Evolutionary conservation across 805 yeast species (phyloP), one percentile per base, ranked within the genome.

Genomic region (Zygoascus tannicola): DNA sequence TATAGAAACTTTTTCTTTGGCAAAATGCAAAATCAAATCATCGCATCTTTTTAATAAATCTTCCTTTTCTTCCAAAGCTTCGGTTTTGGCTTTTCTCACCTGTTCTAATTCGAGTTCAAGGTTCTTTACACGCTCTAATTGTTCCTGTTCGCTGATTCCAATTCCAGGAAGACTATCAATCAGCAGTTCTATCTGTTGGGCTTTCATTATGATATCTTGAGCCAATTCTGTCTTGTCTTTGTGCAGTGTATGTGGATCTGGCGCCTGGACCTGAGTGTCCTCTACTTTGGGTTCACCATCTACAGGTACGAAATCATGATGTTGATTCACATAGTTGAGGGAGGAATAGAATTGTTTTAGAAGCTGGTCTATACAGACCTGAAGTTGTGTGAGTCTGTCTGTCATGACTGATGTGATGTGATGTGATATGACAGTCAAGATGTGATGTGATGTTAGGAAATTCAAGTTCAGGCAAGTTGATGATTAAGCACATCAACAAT

Each of bases 81-180:
- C 65, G 12, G 72, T 63, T 49, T 85, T 75, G 44, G 75, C 72
- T 19, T 62, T 57, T 53, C 87, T 92, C 1, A 79, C 76, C 10
- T 68, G 65, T 10, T 71, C 69, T 44, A 88, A 64, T 51, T 84
- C 85, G 37, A 60, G 58, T 40, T 84, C 81, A 38, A 92, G 65
- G 12, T 67, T 68, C 41, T 72, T 74, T 15, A 90, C 83, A 47
- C 73, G 71, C 22, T 66, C 63, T 58, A 87, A 59, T 62, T 88
- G 97, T 44, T 76, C 80, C 37, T 71, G 75, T 20, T 84, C 82
- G 1, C 88, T 76, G 1, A 82, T 88, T 5, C 94, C 96, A 2
- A 86, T 85, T 10, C 97, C 97, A 0, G 98, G 98, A 35, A 90
- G 67, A 2, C 94, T 78, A 57, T 85, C 94, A 33, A 90, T 87